Base-by-base conservation (phyloP, 1,139 yeast species). In the Magnusiomyces sp. region DNA sequence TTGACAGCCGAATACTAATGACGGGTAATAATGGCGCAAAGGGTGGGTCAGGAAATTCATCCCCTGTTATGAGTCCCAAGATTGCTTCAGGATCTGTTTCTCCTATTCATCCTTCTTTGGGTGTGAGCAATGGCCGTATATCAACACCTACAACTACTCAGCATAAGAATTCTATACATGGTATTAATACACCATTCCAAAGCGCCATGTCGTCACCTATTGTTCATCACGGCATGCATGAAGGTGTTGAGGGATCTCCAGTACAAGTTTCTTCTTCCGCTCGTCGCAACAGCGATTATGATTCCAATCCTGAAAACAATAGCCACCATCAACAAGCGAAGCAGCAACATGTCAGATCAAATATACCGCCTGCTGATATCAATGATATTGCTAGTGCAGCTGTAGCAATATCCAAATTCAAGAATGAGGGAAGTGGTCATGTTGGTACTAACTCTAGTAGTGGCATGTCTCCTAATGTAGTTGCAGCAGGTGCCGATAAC, bases 81-180 rank as follows among this genome's bases (percentile, higher is more conserved):
- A 33, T 43, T 20, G n/a, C 33, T 27, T 43, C 46, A 16, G 46
- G 46, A 6, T 43, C 46, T 16, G 32, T 32, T 17, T 43, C 46
- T 11, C 46, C 46, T 2, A 10, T 20, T 6, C 39, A 20, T 20
- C 27, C 38, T 2, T 17, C 23, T 7, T 14, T 20, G 3, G 19
- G 40, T 16, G 6, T 11, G 2, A n/a, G 40, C 16, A 19, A 27
- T 11, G 46, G 32, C 16, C 17, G 46, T 11, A 19, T 43, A 33
- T 16, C 40, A 9, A 34, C 46, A 7, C 46, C 40, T 3, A 43
- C 46, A 19, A 43, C 40, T 9, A 43, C n/a, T 32, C 39, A 20
- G 7, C 46, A 43, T n/a, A 43, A 43, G 40, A 34, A 39, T 20
- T 16, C 33, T 19, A 17, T 48, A 17, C 13, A 43, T 40, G 47